Evolutionary conservation across 805 yeast genomes (phyloP), one percentile per base, ranked within the genome.

Genomic region (Myxozyma vanderwaltii): DNA sequence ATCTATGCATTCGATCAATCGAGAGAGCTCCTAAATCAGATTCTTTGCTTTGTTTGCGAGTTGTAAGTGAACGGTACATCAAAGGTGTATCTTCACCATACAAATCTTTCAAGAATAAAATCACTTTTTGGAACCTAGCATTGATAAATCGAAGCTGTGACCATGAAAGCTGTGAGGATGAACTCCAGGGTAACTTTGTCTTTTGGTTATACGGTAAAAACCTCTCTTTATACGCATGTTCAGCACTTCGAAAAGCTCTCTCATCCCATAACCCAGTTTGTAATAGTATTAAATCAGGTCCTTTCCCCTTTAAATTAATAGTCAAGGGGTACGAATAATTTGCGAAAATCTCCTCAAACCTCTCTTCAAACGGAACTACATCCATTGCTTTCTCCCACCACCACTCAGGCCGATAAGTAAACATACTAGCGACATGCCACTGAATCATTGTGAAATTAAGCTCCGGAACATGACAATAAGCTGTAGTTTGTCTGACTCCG

Each of bases 181-280:
- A 39, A 33, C 54, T 10, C 50, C 51, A 50, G 12, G 23, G 15
- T 7, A 50, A 8, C 10, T 27, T 26, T 6, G 36, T 50, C 27
- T 39, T 38, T 12, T 26, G 15, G 13, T 4, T 12, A 8, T 6
- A 15, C 10, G 54, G 54, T 3, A 39, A 1, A 31, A 29, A 10
- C n/a, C 27, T 19, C 33, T 48, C 52, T 13, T 21, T 23, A 8
- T 26, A 27, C 27, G 21, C 41, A 24, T 44, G 59, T 27, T 17
- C 44, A 6, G 48, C 51, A 21, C 54, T 47, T 15, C 44, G n/a
- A 24, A 59, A 46, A 7, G 58, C 48, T 19, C 58, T 54, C 31
- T 62, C 65, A 45, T 62, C 65, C 65, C 65, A 62, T 23, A 62
- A 38, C 10, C 63, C 65, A 8, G 63, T 40, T 51, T 59, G 61